Evolutionary conservation across 2,329 filamentous ascomycete genomes (phyloP).

Genomic region (Stachybotrys elegans): DNA sequence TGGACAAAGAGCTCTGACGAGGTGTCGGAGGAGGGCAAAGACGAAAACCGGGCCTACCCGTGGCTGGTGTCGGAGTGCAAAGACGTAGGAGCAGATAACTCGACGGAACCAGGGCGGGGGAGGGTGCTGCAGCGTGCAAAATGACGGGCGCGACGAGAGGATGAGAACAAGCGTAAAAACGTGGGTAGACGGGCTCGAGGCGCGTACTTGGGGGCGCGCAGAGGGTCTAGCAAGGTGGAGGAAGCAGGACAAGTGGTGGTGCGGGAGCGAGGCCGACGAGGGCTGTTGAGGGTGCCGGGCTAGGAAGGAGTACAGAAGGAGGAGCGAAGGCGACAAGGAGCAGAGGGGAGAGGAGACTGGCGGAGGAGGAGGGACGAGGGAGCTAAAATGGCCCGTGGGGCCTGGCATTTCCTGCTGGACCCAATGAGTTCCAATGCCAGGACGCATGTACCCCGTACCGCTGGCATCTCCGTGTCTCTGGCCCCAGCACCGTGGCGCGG

Average conservation of each 20-base stretch:
- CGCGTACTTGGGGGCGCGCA: constrained; percentile 24
- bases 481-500: too few species aligned
- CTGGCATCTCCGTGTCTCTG: too few species aligned
- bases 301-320: too few species aligned
- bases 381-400: too few species aligned
- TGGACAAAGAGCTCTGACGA: too few species aligned
- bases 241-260: constrained; percentile 25
- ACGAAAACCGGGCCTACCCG: constrained; percentile 3
- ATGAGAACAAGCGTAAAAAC: constrained; percentile 64
- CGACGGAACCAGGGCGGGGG: background rate
- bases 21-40: constrained; percentile 9
- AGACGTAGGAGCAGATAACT: constrained; percentile 9
- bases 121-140: constrained; percentile 4
- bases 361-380: too few species aligned
- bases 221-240: constrained; percentile 26
- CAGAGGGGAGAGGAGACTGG: too few species aligned
- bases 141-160: constrained; percentile 36
- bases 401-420: too few species aligned
- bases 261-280: constrained; percentile 8
- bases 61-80: background rate
- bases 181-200: constrained; percentile 29
- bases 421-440: too few species aligned
- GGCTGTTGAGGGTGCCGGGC: constrained; percentile 7
- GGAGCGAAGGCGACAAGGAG: too few species aligned
- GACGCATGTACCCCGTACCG: too few species aligned